Evolutionary conservation across 768 basidiomycete species (phyloP).

Genomic region (Podaxis rugospora): DNA sequence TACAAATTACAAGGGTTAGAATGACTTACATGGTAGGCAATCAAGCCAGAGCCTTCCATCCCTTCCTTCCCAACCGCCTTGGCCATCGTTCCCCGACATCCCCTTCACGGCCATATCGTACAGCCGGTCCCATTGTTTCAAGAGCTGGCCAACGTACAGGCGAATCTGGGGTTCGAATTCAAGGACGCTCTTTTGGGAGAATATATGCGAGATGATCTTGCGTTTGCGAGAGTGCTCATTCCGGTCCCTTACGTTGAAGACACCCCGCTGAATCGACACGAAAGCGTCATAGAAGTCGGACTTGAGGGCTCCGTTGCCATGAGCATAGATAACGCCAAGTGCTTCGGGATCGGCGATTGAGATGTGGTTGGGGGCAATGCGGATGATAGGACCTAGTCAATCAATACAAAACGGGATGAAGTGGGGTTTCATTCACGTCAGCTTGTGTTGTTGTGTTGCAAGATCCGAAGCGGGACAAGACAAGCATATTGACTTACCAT

Average conservation of each 20-base stretch:
- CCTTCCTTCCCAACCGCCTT: constrained; percentile 58
- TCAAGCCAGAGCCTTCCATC: constrained; percentile 71
- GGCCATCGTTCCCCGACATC: constrained; percentile 54
- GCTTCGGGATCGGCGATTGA: constrained; percentile 78
- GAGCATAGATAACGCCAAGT: constrained; percentile 70
- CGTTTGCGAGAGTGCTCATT: constrained; percentile 82
- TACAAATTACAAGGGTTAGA: neutral
- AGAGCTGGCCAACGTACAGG: constrained; percentile 50
- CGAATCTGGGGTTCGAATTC: constrained; percentile 83
- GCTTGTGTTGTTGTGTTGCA: neutral
- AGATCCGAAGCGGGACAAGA: constrained; percentile 6
- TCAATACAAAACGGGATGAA: neutral
- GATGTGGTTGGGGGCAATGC: constrained; percentile 73
- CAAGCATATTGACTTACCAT: constrained; percentile 44
- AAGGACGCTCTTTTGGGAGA: constrained; percentile 78
- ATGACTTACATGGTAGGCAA: constrained; percentile 60
- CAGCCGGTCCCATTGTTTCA: constrained; percentile 75
- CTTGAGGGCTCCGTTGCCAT: constrained; percentile 80
- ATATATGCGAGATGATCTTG: constrained; percentile 86
- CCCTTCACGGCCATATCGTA: constrained; percentile 52
- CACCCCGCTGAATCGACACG: constrained; percentile 65
- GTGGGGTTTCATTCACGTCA: neutral
- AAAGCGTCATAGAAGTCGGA: constrained; percentile 78
- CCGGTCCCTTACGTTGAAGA: constrained; percentile 79
- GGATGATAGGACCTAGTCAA: constrained; percentile 54